Percentiles rank a stretch among this genome's conserved stretches.
phyloP scores from a whole-genome alignment of 139 green algal genomes.

The Trebouxia sp. region DNA sequence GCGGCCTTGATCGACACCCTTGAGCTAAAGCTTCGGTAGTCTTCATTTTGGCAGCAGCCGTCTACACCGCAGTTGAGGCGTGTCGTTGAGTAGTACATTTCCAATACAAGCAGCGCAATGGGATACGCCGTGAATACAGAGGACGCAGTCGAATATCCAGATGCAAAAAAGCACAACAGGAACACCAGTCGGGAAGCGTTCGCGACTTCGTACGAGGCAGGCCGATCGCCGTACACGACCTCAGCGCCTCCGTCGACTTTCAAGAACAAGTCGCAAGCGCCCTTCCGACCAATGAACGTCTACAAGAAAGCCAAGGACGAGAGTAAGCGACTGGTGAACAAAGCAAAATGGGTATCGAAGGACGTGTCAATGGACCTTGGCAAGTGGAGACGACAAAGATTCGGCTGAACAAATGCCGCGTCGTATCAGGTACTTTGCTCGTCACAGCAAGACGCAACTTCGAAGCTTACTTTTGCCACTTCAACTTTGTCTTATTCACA shows the following conservation, averaged over 20 bases:
- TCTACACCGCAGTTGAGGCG: too few relatives aligned
- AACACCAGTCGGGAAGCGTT: constrained; percentile 12
- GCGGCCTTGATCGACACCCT: too few relatives aligned
- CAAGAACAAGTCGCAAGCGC: constrained; percentile 13
- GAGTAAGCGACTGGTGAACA: neutral
- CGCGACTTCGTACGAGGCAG: neutral
- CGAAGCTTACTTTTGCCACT: too few relatives aligned
- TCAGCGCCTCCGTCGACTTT: constrained; percentile 9
- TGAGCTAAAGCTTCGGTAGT: too few relatives aligned
- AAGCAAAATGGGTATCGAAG: neutral
- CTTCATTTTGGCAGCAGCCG: too few relatives aligned
- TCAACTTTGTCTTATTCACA: too few relatives aligned
- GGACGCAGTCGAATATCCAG: constrained; percentile 5
- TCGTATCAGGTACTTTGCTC: too few relatives aligned
- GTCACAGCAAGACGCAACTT: too few relatives aligned
- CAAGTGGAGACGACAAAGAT: constrained; percentile 17
- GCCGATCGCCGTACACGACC: neutral
- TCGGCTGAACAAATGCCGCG: neutral
- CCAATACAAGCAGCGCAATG: neutral
- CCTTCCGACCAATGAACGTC: constrained; percentile 11
- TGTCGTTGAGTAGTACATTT: too few relatives aligned
- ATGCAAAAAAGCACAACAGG: constrained; percentile 12
- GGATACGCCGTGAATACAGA: constrained; percentile 1
- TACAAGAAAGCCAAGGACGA: constrained; percentile 18
- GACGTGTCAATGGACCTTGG: neutral